Conservation (phyloP, 345 rosid genomes). For the Clausena lansium region DNA sequence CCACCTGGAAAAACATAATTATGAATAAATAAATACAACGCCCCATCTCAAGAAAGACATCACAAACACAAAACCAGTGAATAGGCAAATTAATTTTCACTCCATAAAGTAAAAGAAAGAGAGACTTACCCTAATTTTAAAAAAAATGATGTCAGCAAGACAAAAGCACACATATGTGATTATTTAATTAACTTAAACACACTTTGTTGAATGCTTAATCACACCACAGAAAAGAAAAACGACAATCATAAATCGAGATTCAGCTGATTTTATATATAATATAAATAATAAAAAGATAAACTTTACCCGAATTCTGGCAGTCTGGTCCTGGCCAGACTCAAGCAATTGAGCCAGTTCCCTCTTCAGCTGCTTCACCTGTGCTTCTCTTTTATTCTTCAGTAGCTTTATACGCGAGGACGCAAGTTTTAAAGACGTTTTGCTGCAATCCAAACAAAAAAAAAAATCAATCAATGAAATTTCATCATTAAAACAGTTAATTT, state of each 20-base stretch:
- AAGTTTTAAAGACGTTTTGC: conserved; percentile 77
- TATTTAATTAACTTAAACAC: background rate
- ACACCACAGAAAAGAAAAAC: background rate
- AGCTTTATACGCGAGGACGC: conserved; percentile 74
- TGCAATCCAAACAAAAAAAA: conserved; percentile 22
- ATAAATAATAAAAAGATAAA: background rate
- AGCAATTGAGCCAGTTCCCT: conserved; percentile 79
- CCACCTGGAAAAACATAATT: conserved; percentile 54
- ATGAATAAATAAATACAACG: background rate
- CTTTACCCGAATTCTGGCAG: conserved; percentile 76
- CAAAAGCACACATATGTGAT: background rate
- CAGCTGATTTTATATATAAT: background rate
- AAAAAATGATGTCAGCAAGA: background rate
- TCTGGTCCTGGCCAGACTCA: conserved; percentile 77
- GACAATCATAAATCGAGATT: background rate
- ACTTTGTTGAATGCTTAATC: background rate
- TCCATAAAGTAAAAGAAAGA: background rate
- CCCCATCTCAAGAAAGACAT: background rate
- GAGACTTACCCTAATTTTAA: background rate
- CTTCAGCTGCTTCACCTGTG: conserved; percentile 62
- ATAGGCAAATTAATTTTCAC: background rate
- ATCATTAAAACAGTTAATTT: conserved; percentile 8
- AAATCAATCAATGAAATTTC: background rate
- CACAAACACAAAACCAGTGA: background rate
- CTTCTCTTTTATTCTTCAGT: conserved; percentile 68